A percentile compares a stretch with the other conserved stretches of the same genome.
These are phyloP conservation scores for Kluyveromyces nonfermentans DNA, from an alignment of 805 yeast species.

Conservation along the genomic window DNA sequence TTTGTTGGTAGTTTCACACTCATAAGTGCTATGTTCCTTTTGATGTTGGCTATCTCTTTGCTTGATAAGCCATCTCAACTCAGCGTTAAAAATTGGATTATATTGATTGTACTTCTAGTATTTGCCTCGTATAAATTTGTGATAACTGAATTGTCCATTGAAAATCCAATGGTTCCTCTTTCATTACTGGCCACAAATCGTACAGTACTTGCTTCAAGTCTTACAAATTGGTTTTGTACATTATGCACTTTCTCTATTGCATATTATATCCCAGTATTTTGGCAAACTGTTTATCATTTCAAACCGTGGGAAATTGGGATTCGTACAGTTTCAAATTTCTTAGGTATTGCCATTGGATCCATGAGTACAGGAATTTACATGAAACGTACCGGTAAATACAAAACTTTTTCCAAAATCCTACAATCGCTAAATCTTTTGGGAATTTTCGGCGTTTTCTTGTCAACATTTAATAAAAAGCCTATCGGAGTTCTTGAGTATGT, in stretches of 20 bases:
- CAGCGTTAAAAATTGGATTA: slow-evolving; percentile 38
- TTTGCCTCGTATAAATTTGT: slow-evolving; percentile 9
- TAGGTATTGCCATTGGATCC: slow-evolving; percentile 62
- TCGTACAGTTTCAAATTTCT: slow-evolving; percentile 48
- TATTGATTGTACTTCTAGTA: slow-evolving; percentile 30
- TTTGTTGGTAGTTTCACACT: slow-evolving; percentile 54
- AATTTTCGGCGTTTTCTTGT: slow-evolving; percentile 26
- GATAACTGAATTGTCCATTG: slow-evolving; percentile 35
- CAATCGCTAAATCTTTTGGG: slow-evolving; percentile 43
- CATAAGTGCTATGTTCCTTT: slow-evolving; percentile 46
- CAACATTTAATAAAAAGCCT: slow-evolving; percentile 15
- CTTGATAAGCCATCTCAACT: slow-evolving; percentile 41
- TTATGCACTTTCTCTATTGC: slow-evolving; percentile 57
- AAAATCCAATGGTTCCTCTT: slow-evolving; percentile 62
- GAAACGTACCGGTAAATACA: slow-evolving; percentile 59
- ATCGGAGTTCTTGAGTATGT: slow-evolving; percentile 33
- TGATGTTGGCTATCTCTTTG: slow-evolving; percentile 56
- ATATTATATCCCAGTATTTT: slow-evolving; percentile 64
- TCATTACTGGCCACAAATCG: slow-evolving; percentile 40
- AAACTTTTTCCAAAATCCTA: slow-evolving; percentile 34
- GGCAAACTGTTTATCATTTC: slow-evolving; percentile 43
- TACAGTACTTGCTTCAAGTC: slow-evolving; percentile 55
- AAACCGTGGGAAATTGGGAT: slow-evolving; percentile 50
- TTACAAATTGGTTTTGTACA: slow-evolving; percentile 61
- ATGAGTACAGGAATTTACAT: slow-evolving; percentile 57